Evolutionary conservation across 2,329 filamentous ascomycete species (phyloP), one percentile per base, ranked within the genome.

Genomic region (Colletotrichum falcatum): DNA sequence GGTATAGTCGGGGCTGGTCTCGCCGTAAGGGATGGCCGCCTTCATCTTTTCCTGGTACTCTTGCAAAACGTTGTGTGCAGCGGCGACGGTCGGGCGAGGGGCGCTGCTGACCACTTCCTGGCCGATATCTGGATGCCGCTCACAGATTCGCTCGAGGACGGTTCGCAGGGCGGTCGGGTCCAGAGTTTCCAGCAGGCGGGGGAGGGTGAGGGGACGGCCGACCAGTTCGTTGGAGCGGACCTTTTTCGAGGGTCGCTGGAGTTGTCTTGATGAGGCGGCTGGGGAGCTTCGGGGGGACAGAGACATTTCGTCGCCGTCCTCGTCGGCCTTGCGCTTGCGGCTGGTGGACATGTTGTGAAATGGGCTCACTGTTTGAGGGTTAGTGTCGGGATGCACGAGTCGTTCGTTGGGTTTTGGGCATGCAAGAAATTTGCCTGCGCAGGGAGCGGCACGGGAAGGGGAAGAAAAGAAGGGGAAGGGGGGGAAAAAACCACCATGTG

Each of bases 111-210:
- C 90, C 54, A 99, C 92, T 80, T 98, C 95, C 62, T 93, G 89
- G 63, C 91, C 91, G 72, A 99, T 92, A 74, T 93, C 91, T 5
- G 95, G 94, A 78, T 97, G 94, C 75, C 92, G 90, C 77, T 97
- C 93, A 83, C 95, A 98, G 78, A 99, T 93, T 65, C 92, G 91
- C 79, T 95, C 93, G n/a, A 99, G 87, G 1, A 98, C 91, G 44
- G 89, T 90, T 75, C 95, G 91, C 77, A 99, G 88, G 74, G 97
- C 93, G 70, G 93, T 89, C 71, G 91, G 91, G 77, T 97, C 94
- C 54, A 99, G 89, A 0, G 96, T 98, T 83, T 99, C 95, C 73
- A 99, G 90, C n/a, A 99, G 88, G 77, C 96, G 91, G 67, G 87
- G 85, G 9, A 90, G 83, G 2, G 83, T 76, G 51, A 90, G 81